Evolutionary conservation across 352 stramenopile genomes (phyloP), one percentile per base, ranked within the genome.

Genomic region (Hyphochytrium catenoides): DNA sequence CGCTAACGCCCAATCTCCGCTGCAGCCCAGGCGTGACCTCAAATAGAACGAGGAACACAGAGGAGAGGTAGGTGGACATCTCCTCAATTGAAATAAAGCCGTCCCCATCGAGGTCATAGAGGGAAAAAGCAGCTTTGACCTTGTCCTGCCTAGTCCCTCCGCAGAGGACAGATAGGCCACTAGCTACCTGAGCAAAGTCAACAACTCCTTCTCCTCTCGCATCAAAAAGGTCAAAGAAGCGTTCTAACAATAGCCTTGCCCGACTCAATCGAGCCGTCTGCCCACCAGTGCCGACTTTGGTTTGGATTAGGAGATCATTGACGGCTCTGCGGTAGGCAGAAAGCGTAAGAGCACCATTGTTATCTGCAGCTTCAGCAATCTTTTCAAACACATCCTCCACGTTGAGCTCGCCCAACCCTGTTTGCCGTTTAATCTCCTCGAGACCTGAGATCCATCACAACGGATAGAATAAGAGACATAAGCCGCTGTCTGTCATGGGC

Each of bases 91-190:
- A 68, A 35, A 88, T 79, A 40, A 62, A 81, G 0, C 70, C 68
- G 24, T 89, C 72, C 41, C 74, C 59, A 36, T 85, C 75, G 39
- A 84, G 60, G 39, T 89, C 74, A 43, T 84, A 85, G 8, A 89
- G 48, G 21, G 55, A 59, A 31, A 88, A 88, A 2, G 69, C 66
- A 1, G 67, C 58, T 20, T 64, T 57, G 8, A 81, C 57, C 46
- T 84, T 84, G 20, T 86, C 69, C 31, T 71, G 48, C 28, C 82
- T 65, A 0, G 59, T 65, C 2, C 73, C 73, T 2, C 53, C 58
- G 41, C 67, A 83, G 15, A 84, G 60, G 3, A 86, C 51, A 1
- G 66, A 78, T 26, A 88, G 59, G 2, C 73, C 73, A 29, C 65
- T 78, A 12, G 61, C 69, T 12, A 88, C 42, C 44, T 84, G 65